Base-by-base conservation (phyloP, 768 basidiomycete species). In the Xerocomellus dryophilus region DNA sequence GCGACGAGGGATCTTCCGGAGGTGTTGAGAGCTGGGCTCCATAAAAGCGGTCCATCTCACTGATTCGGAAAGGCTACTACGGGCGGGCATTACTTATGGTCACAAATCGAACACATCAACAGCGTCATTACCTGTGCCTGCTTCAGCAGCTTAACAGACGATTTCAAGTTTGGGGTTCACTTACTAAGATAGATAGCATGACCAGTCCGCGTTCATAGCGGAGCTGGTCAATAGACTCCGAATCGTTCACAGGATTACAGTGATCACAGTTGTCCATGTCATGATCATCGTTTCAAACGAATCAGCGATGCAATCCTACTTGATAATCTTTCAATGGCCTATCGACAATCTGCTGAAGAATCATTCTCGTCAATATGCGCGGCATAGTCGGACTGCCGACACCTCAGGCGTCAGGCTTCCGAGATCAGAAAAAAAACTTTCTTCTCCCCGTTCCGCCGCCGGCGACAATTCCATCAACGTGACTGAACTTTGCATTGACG, bases 1-100 rank as follows among this genome's bases (percentile, higher is more conserved):
- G 64, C 72, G 90, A 50, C 74, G 74, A 53, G 85, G 86, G 10
- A 83, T 90, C 36, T 74, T 74, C 54, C 76, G 78, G 29, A 66
- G 77, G 51, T 81, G 80, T 60, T 81, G 62, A 70, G 34, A 27
- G 17, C 27, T 21, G 10, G 17, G n/a, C 11, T 34, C 23, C 23
- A 25, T 25, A 25, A 25, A 25, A 25, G 5, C 23, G 35, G n/a
- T 43, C 17, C 41, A 23, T 5, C 23, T 21, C 44, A 21, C 18
- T 21, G 5, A 29, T 31, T 32, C 9, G 14, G 18, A 9, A 32
- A 20, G 12, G n/a, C n/a, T n/a, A 21, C 12, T n/a, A n/a, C 4
- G 21, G 11, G 27, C 40, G 20, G 8, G 3, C 21, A 18, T n/a
- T n/a, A 32, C 32, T 34, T 34, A 34, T 31, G 29, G 7, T 18